These are phyloP conservation scores for Dryadomyces sulphureus DNA, from an alignment of 2,329 filamentous ascomycete genomes.

Conservation along the genomic window DNA sequence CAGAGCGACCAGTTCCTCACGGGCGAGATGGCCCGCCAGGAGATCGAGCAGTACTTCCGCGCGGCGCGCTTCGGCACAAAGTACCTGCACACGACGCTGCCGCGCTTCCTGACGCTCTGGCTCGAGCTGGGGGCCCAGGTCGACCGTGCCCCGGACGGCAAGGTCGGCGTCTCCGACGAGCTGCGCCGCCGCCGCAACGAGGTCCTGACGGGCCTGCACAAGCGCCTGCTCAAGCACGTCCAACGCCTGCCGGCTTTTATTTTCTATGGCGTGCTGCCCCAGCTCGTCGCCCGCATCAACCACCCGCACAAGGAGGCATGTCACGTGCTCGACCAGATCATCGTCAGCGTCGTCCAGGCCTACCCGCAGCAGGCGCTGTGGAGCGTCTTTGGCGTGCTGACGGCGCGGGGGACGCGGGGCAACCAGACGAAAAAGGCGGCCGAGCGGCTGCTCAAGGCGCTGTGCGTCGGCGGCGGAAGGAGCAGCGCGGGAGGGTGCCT, in stretches of 20 bases:
- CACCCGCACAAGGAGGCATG: constrained; percentile 71
- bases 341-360: constrained; percentile 70
- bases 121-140: constrained; percentile 73
- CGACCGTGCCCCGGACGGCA: constrained; percentile 43
- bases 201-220: constrained; percentile 55
- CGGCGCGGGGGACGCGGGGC: constrained; percentile 19
- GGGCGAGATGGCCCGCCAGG: constrained; percentile 73
- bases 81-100: constrained; percentile 89
- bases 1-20: constrained; percentile 63
- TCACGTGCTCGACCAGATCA: constrained; percentile 61
- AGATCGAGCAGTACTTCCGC: constrained; percentile 86
- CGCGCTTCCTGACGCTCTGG: constrained; percentile 86
- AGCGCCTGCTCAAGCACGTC: constrained; percentile 67
- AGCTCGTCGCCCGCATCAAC: constrained; percentile 90
- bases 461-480: constrained; percentile 1
- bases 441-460: constrained; percentile 38
- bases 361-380: constrained; percentile 87
- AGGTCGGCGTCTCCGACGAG: constrained; percentile 36
- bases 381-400: constrained; percentile 77
- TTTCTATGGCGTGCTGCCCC: constrained; percentile 72
- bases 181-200: constrained; percentile 42
- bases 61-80: constrained; percentile 83
- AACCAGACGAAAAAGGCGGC: constrained; percentile 44
- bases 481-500: not conserved
- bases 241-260: constrained; percentile 57